Base-by-base conservation (phyloP, 768 basidiomycete species). In the Boletus subcaerulescens region DNA sequence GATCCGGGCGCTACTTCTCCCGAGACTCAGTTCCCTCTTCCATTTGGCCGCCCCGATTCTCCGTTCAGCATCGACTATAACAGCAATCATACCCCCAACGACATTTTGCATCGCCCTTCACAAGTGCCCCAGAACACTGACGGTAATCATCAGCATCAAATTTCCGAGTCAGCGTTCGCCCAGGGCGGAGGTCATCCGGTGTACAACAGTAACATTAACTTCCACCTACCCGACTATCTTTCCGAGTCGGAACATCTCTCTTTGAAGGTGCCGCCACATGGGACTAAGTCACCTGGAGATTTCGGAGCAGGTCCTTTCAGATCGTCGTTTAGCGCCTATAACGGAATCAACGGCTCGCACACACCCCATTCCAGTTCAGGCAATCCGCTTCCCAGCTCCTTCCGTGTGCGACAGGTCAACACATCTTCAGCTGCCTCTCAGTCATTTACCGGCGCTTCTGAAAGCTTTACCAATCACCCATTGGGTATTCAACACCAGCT, bases 31-130 rank as follows among this genome's bases (percentile, higher is more conserved):
- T 86, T 77, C 66, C 83, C 80, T 60, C 65, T 78, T 44, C 61
- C 67, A 24, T 64, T 76, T 59, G 78, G 80, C 45, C 80, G 77
- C 56, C 71, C 83, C 35, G 82, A 83, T 60, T 82, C 84, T 10
- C 75, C 79, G 22, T 61, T 72, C 58, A 75, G 77, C 63, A 66
- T 73, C 67, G 63, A 62, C 56, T 67, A 69, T 58, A 69, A 70
- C 61, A 61, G 49, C 63, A 68, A 69, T 50, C 69, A 77, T 71
- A 65, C 69, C 65, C 67, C 68, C 53, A 70, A 68, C 55, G 70
- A 71, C 29, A 59, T 71, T 49, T 53, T 61, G 5, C 58, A 61
- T 60, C 67, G 63, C 40, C 52, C 68, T 52, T 64, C 64, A 50
- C 62, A 70, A 54, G 42, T 59, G 48, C 42, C 46, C 17, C 73